phyloP scores from a whole-genome alignment of 495 filamentous ascomycete genomes.

The Hypoxylon subgilvum region DNA sequence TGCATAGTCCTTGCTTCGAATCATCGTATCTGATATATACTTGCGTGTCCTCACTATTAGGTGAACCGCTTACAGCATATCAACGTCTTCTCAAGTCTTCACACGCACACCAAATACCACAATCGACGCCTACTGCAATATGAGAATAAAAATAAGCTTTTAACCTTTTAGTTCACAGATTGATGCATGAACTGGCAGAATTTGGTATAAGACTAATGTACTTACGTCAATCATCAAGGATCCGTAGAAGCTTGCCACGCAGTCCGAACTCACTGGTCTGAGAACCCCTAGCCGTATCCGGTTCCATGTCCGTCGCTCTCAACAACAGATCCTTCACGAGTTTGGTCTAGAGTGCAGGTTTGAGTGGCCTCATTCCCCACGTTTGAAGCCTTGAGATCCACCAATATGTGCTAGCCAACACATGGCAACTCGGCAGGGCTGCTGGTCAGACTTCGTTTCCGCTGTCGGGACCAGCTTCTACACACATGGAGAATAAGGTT shows the following conservation, averaged over 20 bases:
- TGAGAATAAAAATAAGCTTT: neutral
- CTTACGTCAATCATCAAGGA: no score
- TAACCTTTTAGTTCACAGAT: no score
- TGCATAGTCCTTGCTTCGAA: no score
- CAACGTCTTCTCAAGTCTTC: no score
- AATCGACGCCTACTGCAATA: no score
- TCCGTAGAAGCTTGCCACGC: neutral
- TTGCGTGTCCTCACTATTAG: no score
- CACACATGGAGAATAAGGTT: neutral
- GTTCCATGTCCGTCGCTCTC: constrained; percentile 17
- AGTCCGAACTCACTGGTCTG: constrained; percentile 3
- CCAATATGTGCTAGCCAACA: constrained; percentile 14
- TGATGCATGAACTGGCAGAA: no score
- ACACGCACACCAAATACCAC: neutral
- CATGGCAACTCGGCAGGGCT: constrained; percentile 36
- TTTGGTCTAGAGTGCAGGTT: constrained; percentile 5
- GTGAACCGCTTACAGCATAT: no score
- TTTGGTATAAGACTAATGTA: no score
- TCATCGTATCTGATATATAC: no score
- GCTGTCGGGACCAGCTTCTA: constrained; percentile 29
- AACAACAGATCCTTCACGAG: constrained; percentile 16
- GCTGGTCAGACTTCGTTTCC: constrained; percentile 30
- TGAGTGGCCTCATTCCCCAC: constrained; percentile 33
- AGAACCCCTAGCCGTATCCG: constrained; percentile 11
- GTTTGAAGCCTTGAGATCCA: constrained; percentile 25